A percentile compares a stretch with the other conserved stretches of the same genome.
These are phyloP conservation scores for Breviolum minutum DNA, from an alignment of 73 alveolate species.

Conservation along the genomic window DNA sequence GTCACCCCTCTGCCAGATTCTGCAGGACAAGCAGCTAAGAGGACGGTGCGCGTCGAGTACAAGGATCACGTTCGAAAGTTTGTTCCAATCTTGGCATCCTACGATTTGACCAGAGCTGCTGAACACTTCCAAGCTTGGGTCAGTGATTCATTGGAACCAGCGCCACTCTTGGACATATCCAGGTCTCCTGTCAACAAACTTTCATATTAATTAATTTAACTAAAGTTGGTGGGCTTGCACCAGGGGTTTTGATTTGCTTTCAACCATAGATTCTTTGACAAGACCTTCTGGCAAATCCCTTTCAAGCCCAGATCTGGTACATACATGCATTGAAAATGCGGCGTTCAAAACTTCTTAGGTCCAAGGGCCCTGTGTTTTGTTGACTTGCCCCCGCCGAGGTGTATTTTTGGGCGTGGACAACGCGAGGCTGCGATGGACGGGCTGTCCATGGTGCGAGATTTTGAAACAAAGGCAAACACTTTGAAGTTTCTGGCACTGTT, in stretches of 20 bases:
- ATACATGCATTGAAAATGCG: no score
- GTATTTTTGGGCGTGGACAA: neutral
- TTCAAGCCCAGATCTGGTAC: no score
- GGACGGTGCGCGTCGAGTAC: neutral
- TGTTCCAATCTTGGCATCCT: neutral
- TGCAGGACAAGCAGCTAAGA: neutral
- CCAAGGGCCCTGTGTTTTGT: neutral
- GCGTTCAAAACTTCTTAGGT: neutral
- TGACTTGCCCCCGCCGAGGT: neutral
- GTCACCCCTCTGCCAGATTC: neutral
- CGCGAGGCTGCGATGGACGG: neutral
- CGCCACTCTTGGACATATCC: neutral
- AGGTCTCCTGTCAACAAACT: neutral
- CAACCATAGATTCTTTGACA: no score
- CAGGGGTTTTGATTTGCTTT: no score
- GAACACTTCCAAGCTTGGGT: neutral
- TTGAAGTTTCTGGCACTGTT: no score
- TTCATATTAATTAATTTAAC: no score
- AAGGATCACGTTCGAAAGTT: neutral
- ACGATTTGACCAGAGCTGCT: neutral
- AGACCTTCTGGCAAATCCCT: no score
- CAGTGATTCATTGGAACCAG: neutral
- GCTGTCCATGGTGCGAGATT: neutral
- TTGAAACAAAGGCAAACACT: neutral
- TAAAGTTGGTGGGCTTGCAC: no score